phyloP scores from a whole-genome alignment of 2,329 filamentous ascomycete genomes.

The Blumeria graminis region DNA sequence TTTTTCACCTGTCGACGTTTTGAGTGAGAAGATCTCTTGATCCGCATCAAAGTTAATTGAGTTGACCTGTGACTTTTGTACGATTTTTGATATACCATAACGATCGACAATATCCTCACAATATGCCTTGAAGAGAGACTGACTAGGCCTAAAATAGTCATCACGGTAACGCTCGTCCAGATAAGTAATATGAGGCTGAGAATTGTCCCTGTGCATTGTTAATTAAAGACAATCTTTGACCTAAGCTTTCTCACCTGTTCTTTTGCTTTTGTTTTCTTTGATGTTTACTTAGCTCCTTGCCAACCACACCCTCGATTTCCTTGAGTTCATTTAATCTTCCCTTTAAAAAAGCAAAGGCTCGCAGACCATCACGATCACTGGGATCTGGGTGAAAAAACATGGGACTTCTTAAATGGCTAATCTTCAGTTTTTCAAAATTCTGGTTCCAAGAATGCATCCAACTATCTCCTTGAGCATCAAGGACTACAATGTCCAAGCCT shows the following conservation, averaged over 20 bases:
- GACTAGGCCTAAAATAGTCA: conserved; percentile 44
- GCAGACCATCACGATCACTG: conserved; percentile 44
- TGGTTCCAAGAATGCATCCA: conserved; percentile 53
- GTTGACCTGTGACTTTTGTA: conserved; percentile 26
- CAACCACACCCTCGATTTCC: conserved; percentile 51
- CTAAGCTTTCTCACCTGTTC: conserved; percentile 16
- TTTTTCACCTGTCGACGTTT: conserved; percentile 26
- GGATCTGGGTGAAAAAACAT: conserved; percentile 72
- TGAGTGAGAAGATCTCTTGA: conserved; percentile 40
- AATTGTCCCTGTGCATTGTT: conserved; percentile 15
- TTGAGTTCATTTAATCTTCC: conserved; percentile 34
- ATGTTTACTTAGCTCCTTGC: conserved; percentile 61
- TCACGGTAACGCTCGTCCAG: conserved; percentile 42
- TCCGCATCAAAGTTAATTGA: conserved; percentile 8
- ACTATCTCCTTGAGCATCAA: conserved; percentile 35
- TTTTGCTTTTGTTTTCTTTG: conserved; percentile 36
- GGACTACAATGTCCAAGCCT: conserved; percentile 26
- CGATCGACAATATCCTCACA: conserved; percentile 31
- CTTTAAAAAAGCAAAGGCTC: conserved; percentile 40
- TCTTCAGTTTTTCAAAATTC: conserved; percentile 43
- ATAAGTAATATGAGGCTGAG: conserved; percentile 8
- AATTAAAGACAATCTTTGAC: background rate
- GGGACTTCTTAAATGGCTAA: conserved; percentile 48
- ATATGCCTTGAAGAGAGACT: conserved; percentile 35
- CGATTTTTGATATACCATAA: conserved; percentile 31